Conservation (phyloP, 2,329 filamentous ascomycete genomes). For the Talaromyces sp. region DNA sequence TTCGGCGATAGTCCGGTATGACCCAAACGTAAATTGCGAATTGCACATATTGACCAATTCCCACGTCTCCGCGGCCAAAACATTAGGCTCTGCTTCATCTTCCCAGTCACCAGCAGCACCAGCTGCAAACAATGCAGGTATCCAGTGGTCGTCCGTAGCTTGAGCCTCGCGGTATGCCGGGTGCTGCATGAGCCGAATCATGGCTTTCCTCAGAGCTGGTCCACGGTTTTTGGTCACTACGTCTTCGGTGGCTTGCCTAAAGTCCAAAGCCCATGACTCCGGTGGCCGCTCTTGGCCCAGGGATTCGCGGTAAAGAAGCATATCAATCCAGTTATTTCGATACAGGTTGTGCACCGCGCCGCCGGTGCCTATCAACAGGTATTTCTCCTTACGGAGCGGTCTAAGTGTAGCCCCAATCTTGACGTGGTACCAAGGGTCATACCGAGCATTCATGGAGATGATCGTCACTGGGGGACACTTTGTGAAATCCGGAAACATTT, state of each 20-base stretch:
- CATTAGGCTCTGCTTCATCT: constrained; percentile 33
- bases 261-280: constrained; percentile 58
- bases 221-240: constrained; percentile 52
- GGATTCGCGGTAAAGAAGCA: constrained; percentile 58
- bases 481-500: constrained; percentile 56
- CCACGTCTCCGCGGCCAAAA: constrained; percentile 54
- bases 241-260: constrained; percentile 60
- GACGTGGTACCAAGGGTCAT: constrained; percentile 53
- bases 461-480: constrained; percentile 63
- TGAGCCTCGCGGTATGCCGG: constrained; percentile 62
- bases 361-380: constrained; percentile 57
- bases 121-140: constrained; percentile 59
- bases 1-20: not conserved
- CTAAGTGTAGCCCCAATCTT: constrained; percentile 54
- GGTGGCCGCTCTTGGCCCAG: constrained; percentile 57
- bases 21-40: constrained; percentile 48
- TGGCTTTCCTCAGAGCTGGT: constrained; percentile 48
- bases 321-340: constrained; percentile 61
- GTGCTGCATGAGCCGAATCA: constrained; percentile 64
- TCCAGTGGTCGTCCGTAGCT: constrained; percentile 66
- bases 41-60: constrained; percentile 63
- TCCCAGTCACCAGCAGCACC: constrained; percentile 49
- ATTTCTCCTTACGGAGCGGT: constrained; percentile 49
- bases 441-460: constrained; percentile 50
- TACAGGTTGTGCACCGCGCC: constrained; percentile 68